Evolutionary conservation across 2,329 filamentous ascomycete species (phyloP).

Genomic region (Cryphonectria carpinicola): DNA sequence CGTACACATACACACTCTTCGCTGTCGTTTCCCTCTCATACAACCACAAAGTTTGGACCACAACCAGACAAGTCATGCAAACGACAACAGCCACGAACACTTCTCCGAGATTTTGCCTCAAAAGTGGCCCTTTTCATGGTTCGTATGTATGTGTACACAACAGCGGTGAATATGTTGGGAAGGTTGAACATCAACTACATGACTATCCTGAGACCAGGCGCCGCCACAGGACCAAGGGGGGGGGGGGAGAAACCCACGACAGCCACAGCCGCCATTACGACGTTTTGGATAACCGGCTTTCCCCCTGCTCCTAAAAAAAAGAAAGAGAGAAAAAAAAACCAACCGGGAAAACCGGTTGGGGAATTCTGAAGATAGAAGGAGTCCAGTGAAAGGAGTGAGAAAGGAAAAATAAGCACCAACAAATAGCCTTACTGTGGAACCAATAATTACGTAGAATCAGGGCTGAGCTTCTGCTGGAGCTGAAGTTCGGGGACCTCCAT

Average conservation of each 20-base stretch:
- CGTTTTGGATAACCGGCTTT: not conserved
- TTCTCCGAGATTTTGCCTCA: not conserved
- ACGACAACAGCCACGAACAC: not conserved
- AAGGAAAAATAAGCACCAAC: not conserved
- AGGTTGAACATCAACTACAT: not conserved
- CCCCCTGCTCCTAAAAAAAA: not conserved
- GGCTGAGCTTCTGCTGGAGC: not conserved
- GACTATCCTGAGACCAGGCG: not conserved
- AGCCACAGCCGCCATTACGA: not conserved
- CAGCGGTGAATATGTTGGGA: not conserved
- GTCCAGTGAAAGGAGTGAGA: too few species aligned
- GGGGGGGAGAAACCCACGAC: not conserved
- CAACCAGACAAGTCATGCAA: not conserved
- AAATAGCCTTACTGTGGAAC: not conserved
- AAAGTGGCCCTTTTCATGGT: not conserved
- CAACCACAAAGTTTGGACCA: not conserved
- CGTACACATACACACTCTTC: not conserved
- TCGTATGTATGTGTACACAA: not conserved
- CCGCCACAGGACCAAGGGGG: not conserved
- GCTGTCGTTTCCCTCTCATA: not conserved
- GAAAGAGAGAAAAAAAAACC: not conserved
- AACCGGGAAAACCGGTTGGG: not conserved
- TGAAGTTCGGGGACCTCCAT: not conserved
- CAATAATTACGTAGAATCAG: not conserved
- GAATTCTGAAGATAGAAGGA: not conserved